Base-by-base conservation (phyloP, 73 alveolate genomes). In the Uronychia setigera region DNA sequence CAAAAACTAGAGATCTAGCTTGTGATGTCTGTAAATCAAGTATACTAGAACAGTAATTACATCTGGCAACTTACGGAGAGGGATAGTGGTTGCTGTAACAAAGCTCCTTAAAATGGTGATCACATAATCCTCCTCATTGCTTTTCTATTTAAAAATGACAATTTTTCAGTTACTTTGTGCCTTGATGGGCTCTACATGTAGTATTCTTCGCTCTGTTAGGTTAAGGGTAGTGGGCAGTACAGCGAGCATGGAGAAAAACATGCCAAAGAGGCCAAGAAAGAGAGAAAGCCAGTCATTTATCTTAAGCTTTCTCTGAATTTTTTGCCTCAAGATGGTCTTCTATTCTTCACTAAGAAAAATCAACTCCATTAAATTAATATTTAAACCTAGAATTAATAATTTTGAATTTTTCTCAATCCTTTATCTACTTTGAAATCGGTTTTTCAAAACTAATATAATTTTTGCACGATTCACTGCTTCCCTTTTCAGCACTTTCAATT, bases 261-360 rank as follows among this genome's bases (percentile, higher is more conserved):
- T 77, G 1, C 96, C 96, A n/a, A 80, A 26, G 1, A 87, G 46
- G 0, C 88, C 93, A 30, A 87, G 60, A 26, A 87, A 33, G 79
- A 86, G 29, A 67, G 92, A 33, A 0, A 87, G 29, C 88, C 91
- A 76, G 76, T 91, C 96, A 82, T 91, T 91, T 31, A 35, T 74
- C 74, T 81, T 87, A 30, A 91, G 60, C 80, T 87, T 91, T 29
- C 32, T 60, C 30, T 86, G 74, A 14, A 91, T 76, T 29, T 67
- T 60, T 31, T 79, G 33, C 58, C 93, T 35, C 26, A 87, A 78
- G n/a, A 35, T 60, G 80, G 78, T 29, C 81, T 87, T 86, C 79
- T 60, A 74, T 31, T 59, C 75, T 60, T 91, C 96, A 35, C 59
- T 91, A 0, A 91, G 26, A 58, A 87, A 87, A 31, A 91, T 60